phyloP scores from a whole-genome alignment of 1,139 yeast genomes.

The Saccharomyces pastorianus region DNA sequence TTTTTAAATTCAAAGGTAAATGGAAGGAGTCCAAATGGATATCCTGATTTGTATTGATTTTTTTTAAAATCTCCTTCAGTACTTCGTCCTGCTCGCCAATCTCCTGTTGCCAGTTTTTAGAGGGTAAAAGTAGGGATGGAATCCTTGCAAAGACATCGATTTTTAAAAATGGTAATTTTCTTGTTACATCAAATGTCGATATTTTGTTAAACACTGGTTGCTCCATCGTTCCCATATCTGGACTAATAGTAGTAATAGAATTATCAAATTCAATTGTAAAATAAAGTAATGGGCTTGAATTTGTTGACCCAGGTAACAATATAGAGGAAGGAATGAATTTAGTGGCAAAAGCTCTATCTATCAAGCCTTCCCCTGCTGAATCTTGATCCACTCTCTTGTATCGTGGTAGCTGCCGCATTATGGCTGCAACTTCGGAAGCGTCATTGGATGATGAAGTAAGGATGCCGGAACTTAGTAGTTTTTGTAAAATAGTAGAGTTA shows the following conservation, averaged over 20 bases:
- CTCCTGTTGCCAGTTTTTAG: constrained; percentile 33
- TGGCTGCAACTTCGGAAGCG: constrained; percentile 15
- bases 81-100: constrained; percentile 18
- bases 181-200: constrained; percentile 82
- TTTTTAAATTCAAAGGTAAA: constrained; percentile 31
- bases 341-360: constrained; percentile 29
- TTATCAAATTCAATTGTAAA: constrained; percentile 70
- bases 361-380: constrained; percentile 19
- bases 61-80: constrained; percentile 29
- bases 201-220: constrained; percentile 74
- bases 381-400: constrained; percentile 16
- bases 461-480: constrained; percentile 22
- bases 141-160: constrained; percentile 68
- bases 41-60: constrained; percentile 35
- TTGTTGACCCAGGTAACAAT: constrained; percentile 42
- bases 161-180: constrained; percentile 44
- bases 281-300: constrained; percentile 52
- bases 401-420: constrained; percentile 18
- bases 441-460: constrained; percentile 8
- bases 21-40: constrained; percentile 31
- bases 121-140: constrained; percentile 55
- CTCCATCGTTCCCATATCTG: constrained; percentile 58
- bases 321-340: constrained; percentile 55
- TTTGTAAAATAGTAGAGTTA: constrained; percentile 24
- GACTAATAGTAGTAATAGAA: constrained; percentile 71